Conservation (phyloP, 345 rosid species). For the Cardiospermum halicacabum region DNA sequence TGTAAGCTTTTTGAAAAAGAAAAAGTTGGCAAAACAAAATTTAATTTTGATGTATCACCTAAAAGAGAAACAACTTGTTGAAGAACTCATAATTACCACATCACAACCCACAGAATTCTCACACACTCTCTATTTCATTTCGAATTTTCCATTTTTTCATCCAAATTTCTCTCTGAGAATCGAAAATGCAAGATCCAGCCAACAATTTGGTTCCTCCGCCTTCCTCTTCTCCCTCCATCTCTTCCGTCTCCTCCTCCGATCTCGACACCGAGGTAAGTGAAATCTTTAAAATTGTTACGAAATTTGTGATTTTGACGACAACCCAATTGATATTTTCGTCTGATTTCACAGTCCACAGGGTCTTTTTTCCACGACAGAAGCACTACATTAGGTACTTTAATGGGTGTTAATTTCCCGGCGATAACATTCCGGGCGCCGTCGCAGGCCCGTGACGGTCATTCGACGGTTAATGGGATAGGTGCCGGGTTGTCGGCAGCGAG, state of each 20-base stretch:
- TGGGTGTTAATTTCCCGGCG: constrained; percentile 82
- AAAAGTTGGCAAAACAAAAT: neutral
- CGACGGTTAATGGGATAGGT: constrained; percentile 19
- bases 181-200: constrained; percentile 46
- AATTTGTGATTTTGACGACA: neutral
- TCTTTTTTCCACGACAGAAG: constrained; percentile 96
- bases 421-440: constrained; percentile 61
- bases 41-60: neutral
- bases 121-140: neutral
- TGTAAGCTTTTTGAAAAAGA: neutral
- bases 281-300: neutral
- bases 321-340: neutral
- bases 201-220: constrained; percentile 38
- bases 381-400: constrained; percentile 85
- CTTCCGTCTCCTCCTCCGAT: constrained; percentile 90
- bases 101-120: neutral
- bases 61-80: neutral
- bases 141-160: neutral
- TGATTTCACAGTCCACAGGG: constrained; percentile 63
- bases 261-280: constrained; percentile 78
- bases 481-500: constrained; percentile 1
- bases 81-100: neutral
- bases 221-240: constrained; percentile 65
- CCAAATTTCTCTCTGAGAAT: neutral
- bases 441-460: constrained; percentile 34